Percentiles rank a stretch among this genome's conserved stretches.
These are phyloP conservation scores for Pochonia chlamydosporia DNA, from an alignment of 2,329 filamentous ascomycete genomes.

Conservation along the genomic window DNA sequence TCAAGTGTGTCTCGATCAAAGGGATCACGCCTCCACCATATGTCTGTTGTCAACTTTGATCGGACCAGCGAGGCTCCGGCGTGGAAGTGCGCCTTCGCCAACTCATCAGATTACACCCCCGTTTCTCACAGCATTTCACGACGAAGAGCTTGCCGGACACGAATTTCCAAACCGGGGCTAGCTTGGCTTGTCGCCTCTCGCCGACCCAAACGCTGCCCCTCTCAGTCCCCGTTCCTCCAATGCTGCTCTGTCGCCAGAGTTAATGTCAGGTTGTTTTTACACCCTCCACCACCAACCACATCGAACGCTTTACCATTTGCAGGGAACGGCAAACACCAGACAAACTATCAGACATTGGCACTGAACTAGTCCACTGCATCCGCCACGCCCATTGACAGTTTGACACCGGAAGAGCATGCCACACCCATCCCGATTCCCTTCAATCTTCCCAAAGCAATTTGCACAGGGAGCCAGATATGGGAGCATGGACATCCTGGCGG, in stretches of 20 bases:
- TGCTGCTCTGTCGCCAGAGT: no score
- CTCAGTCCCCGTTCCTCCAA: no score
- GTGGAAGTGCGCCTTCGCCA: background rate
- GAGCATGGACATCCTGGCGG: constrained; percentile 3
- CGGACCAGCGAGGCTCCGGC: background rate
- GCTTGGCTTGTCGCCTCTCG: background rate
- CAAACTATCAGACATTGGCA: no score
- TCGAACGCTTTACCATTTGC: no score
- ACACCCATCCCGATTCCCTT: no score
- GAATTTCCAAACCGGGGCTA: background rate
- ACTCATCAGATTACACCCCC: background rate
- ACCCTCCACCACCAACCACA: no score
- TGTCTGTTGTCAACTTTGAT: background rate
- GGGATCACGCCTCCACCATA: background rate
- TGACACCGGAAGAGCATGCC: no score
- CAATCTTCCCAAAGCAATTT: background rate
- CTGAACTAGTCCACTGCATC: no score
- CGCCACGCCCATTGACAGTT: no score
- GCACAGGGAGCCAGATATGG: background rate
- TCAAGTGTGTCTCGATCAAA: background rate
- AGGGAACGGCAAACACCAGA: no score
- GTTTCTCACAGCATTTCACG: no score
- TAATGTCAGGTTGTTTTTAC: no score
- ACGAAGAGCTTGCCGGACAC: background rate
- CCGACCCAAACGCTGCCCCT: background rate